A percentile compares a stretch with the other conserved stretches of the same genome.
Conservation (phyloP, 306 rosid genomes). For the Morella rubra region DNA sequence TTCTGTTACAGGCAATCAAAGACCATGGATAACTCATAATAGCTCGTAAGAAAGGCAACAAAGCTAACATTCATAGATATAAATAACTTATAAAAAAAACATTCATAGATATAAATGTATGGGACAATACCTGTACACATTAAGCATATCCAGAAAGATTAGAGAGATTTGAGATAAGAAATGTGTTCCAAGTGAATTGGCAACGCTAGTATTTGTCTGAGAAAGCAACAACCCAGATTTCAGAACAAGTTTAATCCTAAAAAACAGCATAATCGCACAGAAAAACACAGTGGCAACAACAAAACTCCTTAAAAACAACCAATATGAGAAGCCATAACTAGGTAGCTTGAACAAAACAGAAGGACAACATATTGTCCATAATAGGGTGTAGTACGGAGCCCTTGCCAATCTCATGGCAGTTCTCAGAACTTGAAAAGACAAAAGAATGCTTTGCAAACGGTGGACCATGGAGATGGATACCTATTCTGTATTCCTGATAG, state of each 20-base stretch:
- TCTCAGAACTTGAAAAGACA: too few species aligned
- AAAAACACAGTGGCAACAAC: background rate
- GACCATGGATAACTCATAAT: constrained; percentile 4
- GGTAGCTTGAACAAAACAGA: too few species aligned
- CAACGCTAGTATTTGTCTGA: constrained; percentile 97
- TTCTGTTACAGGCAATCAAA: constrained; percentile 52
- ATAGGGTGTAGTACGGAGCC: too few species aligned
- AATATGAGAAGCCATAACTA: too few species aligned
- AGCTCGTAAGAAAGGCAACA: background rate
- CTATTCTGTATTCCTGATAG: too few species aligned
- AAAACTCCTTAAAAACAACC: background rate
- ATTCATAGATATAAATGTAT: background rate
- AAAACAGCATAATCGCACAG: background rate
- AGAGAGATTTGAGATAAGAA: constrained; percentile 81
- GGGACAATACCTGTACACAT: constrained; percentile 80
- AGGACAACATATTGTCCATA: too few species aligned
- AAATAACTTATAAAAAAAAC: background rate
- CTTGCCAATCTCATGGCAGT: too few species aligned
- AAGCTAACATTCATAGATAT: background rate
- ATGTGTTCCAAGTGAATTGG: constrained; percentile 87
- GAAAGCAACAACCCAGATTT: constrained; percentile 19
- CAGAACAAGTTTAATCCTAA: constrained; percentile 10
- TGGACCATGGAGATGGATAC: too few species aligned
- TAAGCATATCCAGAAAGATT: constrained; percentile 97
- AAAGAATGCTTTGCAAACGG: too few species aligned